Base-by-base conservation (phyloP, 805 yeast genomes). In the Cyberlindnera veronae region DNA sequence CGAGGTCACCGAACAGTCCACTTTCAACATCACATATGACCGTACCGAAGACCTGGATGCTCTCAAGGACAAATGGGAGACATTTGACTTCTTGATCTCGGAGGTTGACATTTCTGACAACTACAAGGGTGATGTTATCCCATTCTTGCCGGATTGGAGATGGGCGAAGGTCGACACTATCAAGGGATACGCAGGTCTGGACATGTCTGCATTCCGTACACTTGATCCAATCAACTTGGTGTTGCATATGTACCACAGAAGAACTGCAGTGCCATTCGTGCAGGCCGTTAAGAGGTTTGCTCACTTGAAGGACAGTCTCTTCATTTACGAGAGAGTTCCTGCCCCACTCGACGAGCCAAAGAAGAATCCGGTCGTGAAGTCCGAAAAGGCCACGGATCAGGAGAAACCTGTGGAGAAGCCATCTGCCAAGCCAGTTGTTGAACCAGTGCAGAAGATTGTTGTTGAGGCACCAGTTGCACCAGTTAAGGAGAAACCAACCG, bases 31-130 rank as follows among this genome's bases (percentile, higher is more conserved):
- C 31, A 58, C 44, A 9, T 91, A 87, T 55, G 96, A 91, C 60
- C 88, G 83, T 55, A 76, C 93, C 0, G 97, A 91, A 56, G 66
- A 71, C 35, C 46, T 46, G 3, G 53, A 48, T 0, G 59, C 48
- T 4, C 58, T 84, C 32, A 38, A 41, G 12, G 50, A 48, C 1
- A 39, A 62, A n/a, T 77, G 82, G 81, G 51, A 60, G 4, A 36
- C 62, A 0, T 77, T 77, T 50, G 74, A 78, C 39, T 79, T 67
- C 49, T 60, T 79, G 24, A 71, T 81, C 30, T 66, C 77, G 3
- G 68, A 65, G 24, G 34, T 37, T n/a, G 44, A 50, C 26, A 15
- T 53, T 6, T 23, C 38, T 0, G 28, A 41, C 13, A 33, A 24
- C 11, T 26, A 36, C n/a, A 30, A 41, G 9, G 35, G 42, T 9